Evolutionary conservation across 441 rosid genomes (phyloP), one percentile per base, ranked within the genome.

Genomic region (Gossypium laxum): DNA sequence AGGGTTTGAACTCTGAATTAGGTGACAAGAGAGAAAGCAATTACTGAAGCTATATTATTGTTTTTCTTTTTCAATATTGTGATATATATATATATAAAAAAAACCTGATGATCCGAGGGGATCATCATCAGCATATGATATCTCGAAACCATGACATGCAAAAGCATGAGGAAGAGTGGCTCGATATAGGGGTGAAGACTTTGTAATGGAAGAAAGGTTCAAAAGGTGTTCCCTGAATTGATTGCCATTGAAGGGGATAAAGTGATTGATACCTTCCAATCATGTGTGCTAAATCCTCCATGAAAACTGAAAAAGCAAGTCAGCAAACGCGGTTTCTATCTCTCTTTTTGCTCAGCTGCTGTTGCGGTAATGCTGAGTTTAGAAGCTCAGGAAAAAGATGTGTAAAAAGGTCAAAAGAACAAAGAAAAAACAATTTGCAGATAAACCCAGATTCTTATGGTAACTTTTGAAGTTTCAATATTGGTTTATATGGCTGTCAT

Each of bases 321-420:
- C 68, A 19, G 68, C 52, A 19, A 41, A 30, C 68, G 32, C 68
- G 52, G 51, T 41, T 63, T 63, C 52, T 41, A 22, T 61, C 48
- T 61, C 52, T 41, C 14, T 38, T 61, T 63, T 19, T 63, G 68
- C 52, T 19, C 18, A 18, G 2, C 41, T 10, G 45, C 65, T 63
- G 32, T 24, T 19, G 15, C 52, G 15, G 32, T 59, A 59, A 18
- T 63, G 52, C 18, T 63, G 52, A 41, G 52, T 41, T 62, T 11
- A 19, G 1, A 63, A 18, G 67, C 17, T 62, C 19, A 4, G 51
- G 30, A 41, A 15, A 41, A 11, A 11, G 1, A 3, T 22, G 18
- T 30, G 10, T 6, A 15, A 64, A 14, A 75, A 72, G 24, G 72
- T 55, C 22, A 67, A 78, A 76, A 63, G 45, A 63, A 55, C 11